Evolutionary conservation across 345 rosid species (phyloP).

Genomic region (Noccaea caerulescens): DNA sequence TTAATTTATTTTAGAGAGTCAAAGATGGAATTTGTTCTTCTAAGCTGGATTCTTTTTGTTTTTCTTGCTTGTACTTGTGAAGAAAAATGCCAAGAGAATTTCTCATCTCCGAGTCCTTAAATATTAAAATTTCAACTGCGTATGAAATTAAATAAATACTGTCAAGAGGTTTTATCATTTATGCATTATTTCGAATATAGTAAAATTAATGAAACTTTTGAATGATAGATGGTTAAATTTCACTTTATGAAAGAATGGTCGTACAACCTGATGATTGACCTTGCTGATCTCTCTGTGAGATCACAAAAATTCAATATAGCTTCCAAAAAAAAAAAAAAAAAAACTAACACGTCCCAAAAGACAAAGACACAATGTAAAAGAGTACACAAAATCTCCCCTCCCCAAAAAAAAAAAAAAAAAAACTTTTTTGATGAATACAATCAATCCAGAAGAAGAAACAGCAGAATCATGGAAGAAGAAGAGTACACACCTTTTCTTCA

Average conservation of each 20-base stretch:
- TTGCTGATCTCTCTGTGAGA: constrained; percentile 39
- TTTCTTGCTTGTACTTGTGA: too few species aligned
- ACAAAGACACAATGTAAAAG: constrained; percentile 7
- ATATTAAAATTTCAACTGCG: too few species aligned
- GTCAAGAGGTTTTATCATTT: too few species aligned
- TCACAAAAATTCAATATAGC: constrained; percentile 34
- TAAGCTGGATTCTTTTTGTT: too few species aligned
- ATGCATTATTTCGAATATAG: background rate
- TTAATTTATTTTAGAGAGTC: too few species aligned
- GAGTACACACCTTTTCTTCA: constrained; percentile 24
- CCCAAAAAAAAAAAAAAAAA: background rate
- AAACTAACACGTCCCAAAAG: constrained; percentile 31
- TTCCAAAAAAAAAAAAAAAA: constrained; percentile 11
- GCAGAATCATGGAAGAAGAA: constrained; percentile 20
- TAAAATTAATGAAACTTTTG: background rate
- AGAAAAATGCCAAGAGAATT: too few species aligned
- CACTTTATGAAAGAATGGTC: constrained; percentile 42
- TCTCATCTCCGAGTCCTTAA: too few species aligned
- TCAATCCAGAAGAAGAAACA: constrained; percentile 28
- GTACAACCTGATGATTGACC: constrained; percentile 38
- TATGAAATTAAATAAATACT: too few species aligned
- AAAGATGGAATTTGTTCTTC: background rate
- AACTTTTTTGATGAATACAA: constrained; percentile 32
- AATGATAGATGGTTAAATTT: background rate
- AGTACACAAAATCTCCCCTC: constrained; percentile 28